Base-by-base conservation (phyloP, 169 alveolate species). In the Hammondia hammondi region DNA sequence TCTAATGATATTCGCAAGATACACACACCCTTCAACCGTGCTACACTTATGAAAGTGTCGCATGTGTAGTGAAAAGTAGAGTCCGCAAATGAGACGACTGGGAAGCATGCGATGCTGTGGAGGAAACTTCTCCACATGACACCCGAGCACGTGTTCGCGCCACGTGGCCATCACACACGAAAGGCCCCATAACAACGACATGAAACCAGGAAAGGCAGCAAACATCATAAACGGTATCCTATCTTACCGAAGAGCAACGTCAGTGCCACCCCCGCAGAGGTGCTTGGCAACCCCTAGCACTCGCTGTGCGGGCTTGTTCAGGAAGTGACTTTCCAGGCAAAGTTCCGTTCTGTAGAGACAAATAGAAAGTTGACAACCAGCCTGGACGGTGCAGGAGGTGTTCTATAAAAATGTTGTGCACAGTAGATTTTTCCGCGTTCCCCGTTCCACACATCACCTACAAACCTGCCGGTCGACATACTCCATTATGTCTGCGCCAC, bases 211-310 rank as follows among this genome's bases (percentile, higher is more conserved):
- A 52, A 52, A 10, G 10, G 61, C 61, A 52, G 61, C 61, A 52
- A 52, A 52, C 24, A 52, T 52, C 61, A 52, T 52, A 14, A 52
- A 52, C 4, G 21, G 19, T 5, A 61, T 10, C 37, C 61, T n/a
- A 27, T 43, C 95, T 48, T 91, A 93, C 95, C 92, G 81, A 57
- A 93, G 91, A 52, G 95, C 95, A 37, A 93, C 93, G 72, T 93
- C 95, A 9, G 95, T 85, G 4, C 95, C 95, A 12, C 85, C 93
- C 14, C 95, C 95, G 56, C 95, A 93, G 72, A 93, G 77, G 73
- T 93, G 95, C 81, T 93, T 93, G 48, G 95, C 95, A 27, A 93
- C 93, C 61, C 93, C 95, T 17, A 93, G 84, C n/a, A 93, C 95
- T 7, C 37, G 27, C 19, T 77, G 29, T 5, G 85, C 73, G 73